These are phyloP conservation scores for Argentina anserina DNA, from an alignment of 306 rosid genomes.

Conservation along the genomic window DNA sequence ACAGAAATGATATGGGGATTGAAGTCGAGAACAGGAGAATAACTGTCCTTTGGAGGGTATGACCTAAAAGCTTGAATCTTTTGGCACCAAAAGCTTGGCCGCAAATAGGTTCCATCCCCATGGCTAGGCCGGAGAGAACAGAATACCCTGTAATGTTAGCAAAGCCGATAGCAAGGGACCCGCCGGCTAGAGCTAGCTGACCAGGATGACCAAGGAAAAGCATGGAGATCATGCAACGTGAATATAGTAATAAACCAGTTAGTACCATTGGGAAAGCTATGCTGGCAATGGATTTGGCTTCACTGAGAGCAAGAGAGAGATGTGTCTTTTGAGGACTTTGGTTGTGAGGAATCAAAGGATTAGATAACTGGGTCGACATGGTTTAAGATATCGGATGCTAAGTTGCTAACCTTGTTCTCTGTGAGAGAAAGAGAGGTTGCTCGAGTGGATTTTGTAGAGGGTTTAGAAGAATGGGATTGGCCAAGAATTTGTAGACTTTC, in stretches of 20 bases:
- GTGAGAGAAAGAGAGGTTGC: neutral
- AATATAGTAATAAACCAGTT: constrained; percentile 65
- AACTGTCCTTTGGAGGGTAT: constrained; percentile 60
- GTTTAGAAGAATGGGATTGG: neutral
- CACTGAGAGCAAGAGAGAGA: constrained; percentile 33
- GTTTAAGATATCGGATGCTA: neutral
- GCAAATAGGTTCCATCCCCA: constrained; percentile 96
- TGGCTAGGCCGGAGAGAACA: constrained; percentile 81
- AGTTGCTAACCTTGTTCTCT: neutral
- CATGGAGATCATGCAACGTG: constrained; percentile 90
- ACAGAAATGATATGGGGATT: constrained; percentile 42
- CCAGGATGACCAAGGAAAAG: constrained; percentile 76
- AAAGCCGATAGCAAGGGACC: constrained; percentile 79
- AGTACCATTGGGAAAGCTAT: constrained; percentile 70
- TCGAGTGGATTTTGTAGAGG: constrained; percentile 1
- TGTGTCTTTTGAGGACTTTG: constrained; percentile 21
- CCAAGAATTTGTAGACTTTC: constrained; percentile 5
- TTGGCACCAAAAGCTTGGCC: constrained; percentile 93
- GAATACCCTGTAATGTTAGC: constrained; percentile 91
- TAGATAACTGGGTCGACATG: constrained; percentile 8
- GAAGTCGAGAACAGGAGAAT: constrained; percentile 64
- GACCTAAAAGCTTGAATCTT: constrained; percentile 69
- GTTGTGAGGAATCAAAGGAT: constrained; percentile 35
- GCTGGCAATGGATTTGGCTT: constrained; percentile 46
- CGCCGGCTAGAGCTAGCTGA: constrained; percentile 75